Percentiles rank a stretch among this genome's conserved stretches.
phyloP scores from a whole-genome alignment of 805 yeast genomes.

The Yarrowia phangngaensis region DNA sequence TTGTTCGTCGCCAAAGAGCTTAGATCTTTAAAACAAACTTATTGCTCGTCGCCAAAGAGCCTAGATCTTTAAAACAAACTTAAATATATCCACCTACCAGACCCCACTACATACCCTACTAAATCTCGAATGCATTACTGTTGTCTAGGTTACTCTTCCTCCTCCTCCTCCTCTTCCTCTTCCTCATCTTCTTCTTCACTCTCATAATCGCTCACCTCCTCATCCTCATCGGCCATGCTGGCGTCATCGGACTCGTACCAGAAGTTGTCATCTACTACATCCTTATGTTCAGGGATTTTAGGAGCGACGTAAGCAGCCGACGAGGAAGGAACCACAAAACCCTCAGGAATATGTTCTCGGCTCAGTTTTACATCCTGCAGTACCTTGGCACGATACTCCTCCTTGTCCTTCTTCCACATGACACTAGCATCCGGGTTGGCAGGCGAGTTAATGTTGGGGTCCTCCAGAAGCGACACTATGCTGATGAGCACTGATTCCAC shows the following conservation, averaged over 20 bases:
- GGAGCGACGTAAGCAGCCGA: constrained; percentile 54
- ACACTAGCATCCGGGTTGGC: constrained; percentile 96
- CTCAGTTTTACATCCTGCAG: constrained; percentile 67
- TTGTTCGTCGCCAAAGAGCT: too few relatives aligned
- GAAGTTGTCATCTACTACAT: constrained; percentile 72
- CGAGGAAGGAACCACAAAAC: constrained; percentile 73
- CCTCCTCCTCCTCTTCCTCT: constrained; percentile 20
- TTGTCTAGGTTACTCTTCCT: too few relatives aligned
- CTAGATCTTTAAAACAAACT: too few relatives aligned
- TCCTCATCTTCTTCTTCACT: constrained; percentile 27
- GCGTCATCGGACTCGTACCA: constrained; percentile 75
- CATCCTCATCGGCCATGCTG: constrained; percentile 44
- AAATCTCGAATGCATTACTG: too few relatives aligned
- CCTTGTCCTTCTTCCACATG: constrained; percentile 77
- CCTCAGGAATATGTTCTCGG: constrained; percentile 80
- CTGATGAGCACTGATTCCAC: constrained; percentile 88
- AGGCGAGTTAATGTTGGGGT: constrained; percentile 89
- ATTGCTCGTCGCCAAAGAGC: too few relatives aligned
- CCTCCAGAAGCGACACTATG: constrained; percentile 84
- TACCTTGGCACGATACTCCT: constrained; percentile 69
- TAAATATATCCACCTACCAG: too few relatives aligned
- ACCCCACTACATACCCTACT: too few relatives aligned
- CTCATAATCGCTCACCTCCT: constrained; percentile 49
- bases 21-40: too few relatives aligned
- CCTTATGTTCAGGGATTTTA: constrained; percentile 41